Evolutionary conservation across 163 green algal species (phyloP), one percentile per base, ranked within the genome.

Genomic region (Prototheca wickerhamii): DNA sequence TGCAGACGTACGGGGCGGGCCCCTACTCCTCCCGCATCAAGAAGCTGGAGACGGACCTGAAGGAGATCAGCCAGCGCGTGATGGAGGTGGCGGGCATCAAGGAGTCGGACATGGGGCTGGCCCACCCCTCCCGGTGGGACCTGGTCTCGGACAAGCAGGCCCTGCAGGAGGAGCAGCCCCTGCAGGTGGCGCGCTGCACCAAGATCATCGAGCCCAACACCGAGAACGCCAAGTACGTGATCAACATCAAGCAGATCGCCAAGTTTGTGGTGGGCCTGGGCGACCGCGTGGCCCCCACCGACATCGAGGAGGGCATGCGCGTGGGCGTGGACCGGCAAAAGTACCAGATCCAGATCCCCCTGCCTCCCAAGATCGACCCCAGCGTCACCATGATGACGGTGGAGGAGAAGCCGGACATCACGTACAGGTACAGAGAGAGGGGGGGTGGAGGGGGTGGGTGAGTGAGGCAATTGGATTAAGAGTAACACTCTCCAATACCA

Each of bases 221-320:
- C 0, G 92, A 98, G 25, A 91, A 98, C 26, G 85, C 93, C 29
- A 96, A 98, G 76, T 99, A 99, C 66, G 81, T 99, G 54, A 98
- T 99, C 78, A 98, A 98, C 72, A 93, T 99, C n/a, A 99, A 98
- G 78, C 93, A 99, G 75, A 98, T 99, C 63, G 93, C 93, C n/a
- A 99, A 99, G 87, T 99, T 99, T 80, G 93, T 99, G 37, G 94
- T 99, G 54, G 91, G 90, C 1, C 76, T 99, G 54, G 94, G 94
- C 2, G 93, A 99, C 70, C 85, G 87, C 34, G 94, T 99, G 10
- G 88, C 94, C 2, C 91, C 94, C 15, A 98, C 94, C 29, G 94
- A 99, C 72, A 95, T 99, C 53, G 94, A 99, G 77, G 94, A 99
- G 76, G 94, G 94, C 44, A 99, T 99, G 94, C 86, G 94, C 7